Percentiles rank a stretch among this genome's conserved stretches.
These are phyloP conservation scores for Carex scoparia DNA, from an alignment of 176 grass and related monocot genomes.

Conservation along the genomic window DNA sequence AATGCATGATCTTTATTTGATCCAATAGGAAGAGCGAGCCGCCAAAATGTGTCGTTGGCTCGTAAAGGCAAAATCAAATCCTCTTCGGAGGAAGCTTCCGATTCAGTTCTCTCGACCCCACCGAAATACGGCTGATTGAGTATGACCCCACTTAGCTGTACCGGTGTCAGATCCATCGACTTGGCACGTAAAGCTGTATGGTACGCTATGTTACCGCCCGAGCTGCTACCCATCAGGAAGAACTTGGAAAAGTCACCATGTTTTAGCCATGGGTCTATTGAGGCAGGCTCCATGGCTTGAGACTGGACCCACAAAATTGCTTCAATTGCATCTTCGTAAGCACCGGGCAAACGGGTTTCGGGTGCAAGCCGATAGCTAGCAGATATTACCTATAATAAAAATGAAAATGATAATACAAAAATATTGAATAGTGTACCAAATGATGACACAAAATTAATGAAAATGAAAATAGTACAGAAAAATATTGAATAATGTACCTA, in stretches of 20 bases:
- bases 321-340: slow-evolving; percentile 65
- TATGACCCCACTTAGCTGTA: slow-evolving; percentile 27
- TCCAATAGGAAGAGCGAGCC: slow-evolving; percentile 50
- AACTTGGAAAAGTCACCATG: slow-evolving; percentile 54
- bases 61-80: slow-evolving; percentile 55
- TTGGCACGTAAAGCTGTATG: slow-evolving; percentile 30
- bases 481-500: neutral
- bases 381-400: slow-evolving; percentile 30
- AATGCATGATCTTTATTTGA: slow-evolving; percentile 64
- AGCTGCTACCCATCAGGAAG: slow-evolving; percentile 85
- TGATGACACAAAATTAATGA: neutral
- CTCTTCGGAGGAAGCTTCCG: slow-evolving; percentile 47
- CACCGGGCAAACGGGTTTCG: slow-evolving; percentile 59
- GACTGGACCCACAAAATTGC: slow-evolving; percentile 58
- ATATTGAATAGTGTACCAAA: neutral
- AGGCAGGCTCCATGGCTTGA: neutral
- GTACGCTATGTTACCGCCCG: slow-evolving; percentile 83
- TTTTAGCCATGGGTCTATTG: slow-evolving; percentile 36
- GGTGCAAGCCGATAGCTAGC: slow-evolving; percentile 77
- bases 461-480: neutral
- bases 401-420: neutral
- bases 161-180: slow-evolving; percentile 12
- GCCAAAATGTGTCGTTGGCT: slow-evolving; percentile 68
- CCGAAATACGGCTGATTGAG: slow-evolving; percentile 91
- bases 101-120: slow-evolving; percentile 55